phyloP scores from a whole-genome alignment of 164 flowering plant species.

The Nelumbo lutea region DNA sequence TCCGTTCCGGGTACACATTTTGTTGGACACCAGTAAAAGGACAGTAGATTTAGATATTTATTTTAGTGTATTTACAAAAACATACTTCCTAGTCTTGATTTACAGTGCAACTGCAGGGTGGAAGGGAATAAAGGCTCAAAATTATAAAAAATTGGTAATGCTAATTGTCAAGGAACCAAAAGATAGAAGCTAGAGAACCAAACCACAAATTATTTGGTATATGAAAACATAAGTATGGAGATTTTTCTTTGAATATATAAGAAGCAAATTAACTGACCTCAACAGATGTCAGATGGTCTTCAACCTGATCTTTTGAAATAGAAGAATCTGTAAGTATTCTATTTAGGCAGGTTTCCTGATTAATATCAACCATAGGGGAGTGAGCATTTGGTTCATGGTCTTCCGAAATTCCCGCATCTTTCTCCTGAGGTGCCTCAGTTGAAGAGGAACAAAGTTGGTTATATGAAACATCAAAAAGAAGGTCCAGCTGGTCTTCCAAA shows the following conservation, averaged over 20 bases:
- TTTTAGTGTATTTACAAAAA: too few species aligned
- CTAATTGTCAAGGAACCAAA: too few species aligned
- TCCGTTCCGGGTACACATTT: too few species aligned
- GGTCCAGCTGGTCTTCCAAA: slow-evolving; percentile 23
- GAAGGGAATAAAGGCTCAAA: too few species aligned
- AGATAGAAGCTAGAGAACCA: neutral
- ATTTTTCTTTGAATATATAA: neutral
- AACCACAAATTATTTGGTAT: neutral
- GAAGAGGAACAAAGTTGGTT: slow-evolving; percentile 19
- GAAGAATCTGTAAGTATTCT: slow-evolving; percentile 11
- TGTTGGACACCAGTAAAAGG: too few species aligned
- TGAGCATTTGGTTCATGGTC: slow-evolving; percentile 7
- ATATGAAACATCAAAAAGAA: slow-evolving; percentile 27
- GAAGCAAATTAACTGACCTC: slow-evolving; percentile 32
- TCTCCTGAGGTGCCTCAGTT: slow-evolving; percentile 16
- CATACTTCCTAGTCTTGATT: too few species aligned
- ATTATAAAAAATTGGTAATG: too few species aligned
- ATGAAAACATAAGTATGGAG: neutral
- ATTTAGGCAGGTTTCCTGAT: neutral
- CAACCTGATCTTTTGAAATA: slow-evolving; percentile 17
- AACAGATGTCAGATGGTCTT: slow-evolving; percentile 20
- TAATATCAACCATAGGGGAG: slow-evolving; percentile 11
- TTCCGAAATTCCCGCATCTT: slow-evolving; percentile 12
- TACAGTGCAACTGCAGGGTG: too few species aligned
- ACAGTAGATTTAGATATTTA: too few species aligned